phyloP scores from a whole-genome alignment of 2,329 filamentous ascomycete species.

The Volutella citrinella region DNA sequence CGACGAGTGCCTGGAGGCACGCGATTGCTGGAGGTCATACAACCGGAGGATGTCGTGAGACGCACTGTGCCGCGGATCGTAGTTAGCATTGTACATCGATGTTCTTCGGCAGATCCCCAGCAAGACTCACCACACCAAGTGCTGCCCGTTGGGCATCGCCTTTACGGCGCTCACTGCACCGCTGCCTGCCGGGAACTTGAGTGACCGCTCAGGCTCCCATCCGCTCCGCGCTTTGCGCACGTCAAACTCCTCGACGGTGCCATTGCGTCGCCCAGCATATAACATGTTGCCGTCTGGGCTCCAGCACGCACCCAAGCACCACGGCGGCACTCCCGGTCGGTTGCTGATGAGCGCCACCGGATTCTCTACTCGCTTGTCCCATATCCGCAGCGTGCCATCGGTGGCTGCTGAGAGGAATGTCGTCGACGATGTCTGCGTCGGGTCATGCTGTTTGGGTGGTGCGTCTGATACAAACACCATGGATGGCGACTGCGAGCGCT shows the following conservation, averaged over 20 bases:
- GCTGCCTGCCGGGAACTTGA: conserved; percentile 86
- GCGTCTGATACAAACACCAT: conserved; percentile 33
- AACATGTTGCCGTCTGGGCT: conserved; percentile 93
- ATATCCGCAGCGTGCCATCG: conserved; percentile 85
- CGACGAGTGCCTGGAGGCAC: conserved; percentile 66
- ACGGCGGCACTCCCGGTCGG: conserved; percentile 75
- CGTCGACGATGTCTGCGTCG: conserved; percentile 63
- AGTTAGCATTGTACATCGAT: no score
- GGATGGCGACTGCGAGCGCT: conserved; percentile 21
- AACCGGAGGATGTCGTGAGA: conserved; percentile 91
- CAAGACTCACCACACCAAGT: conserved; percentile 68
- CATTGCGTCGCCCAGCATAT: conserved; percentile 86
- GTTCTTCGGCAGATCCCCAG: neutral
- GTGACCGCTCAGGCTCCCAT: conserved; percentile 70
- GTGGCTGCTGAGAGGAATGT: conserved; percentile 88
- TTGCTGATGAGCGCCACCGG: conserved; percentile 78
- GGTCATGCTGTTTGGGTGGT: conserved; percentile 44
- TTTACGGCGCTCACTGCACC: conserved; percentile 85
- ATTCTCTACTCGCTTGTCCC: conserved; percentile 77
- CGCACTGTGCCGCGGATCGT: conserved; percentile 53
- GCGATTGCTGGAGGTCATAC: conserved; percentile 76
- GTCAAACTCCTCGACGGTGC: conserved; percentile 91
- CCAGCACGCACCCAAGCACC: conserved; percentile 98
- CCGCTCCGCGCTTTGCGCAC: conserved; percentile 70
- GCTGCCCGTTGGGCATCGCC: conserved; percentile 88